A percentile compares a stretch with the other conserved stretches of the same genome.
These are phyloP conservation scores for Miamiensis avidus DNA, from an alignment of 169 alveolate genomes.

Conservation along the genomic window DNA sequence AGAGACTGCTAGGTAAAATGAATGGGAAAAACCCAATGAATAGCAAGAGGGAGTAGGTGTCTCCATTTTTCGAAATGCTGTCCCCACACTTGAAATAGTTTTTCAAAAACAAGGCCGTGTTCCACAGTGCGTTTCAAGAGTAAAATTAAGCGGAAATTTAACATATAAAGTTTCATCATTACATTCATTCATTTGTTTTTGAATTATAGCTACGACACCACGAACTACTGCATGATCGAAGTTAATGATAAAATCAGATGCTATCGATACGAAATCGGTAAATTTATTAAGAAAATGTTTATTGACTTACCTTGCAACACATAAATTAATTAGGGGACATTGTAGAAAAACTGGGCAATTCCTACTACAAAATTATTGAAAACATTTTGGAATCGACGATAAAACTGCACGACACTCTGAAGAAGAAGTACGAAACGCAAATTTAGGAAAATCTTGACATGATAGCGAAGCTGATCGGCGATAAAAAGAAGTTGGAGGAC, in stretches of 20 bases:
- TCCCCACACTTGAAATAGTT: neutral
- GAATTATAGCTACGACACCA: neutral
- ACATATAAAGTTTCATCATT: no score
- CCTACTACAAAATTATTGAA: conserved; percentile 12
- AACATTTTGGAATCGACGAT: neutral
- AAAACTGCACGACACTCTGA: neutral
- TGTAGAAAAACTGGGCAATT: conserved; percentile 4
- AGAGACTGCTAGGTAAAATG: no score
- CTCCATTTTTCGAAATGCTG: neutral
- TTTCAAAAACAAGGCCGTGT: no score
- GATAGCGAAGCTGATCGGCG: neutral
- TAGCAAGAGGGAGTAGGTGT: neutral
- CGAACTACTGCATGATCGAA: neutral
- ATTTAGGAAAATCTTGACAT: conserved; percentile 17
- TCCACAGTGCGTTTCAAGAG: neutral
- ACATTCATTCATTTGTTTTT: no score
- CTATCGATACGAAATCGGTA: conserved; percentile 21
- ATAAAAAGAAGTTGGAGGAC: conserved; percentile 14
- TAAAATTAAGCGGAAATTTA: no score
- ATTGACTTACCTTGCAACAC: no score
- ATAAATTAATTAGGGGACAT: neutral
- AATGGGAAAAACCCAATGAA: no score
- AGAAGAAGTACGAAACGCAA: conserved; percentile 14
- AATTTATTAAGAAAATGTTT: neutral
- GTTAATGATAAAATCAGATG: conserved; percentile 15